phyloP scores from a whole-genome alignment of 148 eudicot genomes.

The Silene conica region DNA sequence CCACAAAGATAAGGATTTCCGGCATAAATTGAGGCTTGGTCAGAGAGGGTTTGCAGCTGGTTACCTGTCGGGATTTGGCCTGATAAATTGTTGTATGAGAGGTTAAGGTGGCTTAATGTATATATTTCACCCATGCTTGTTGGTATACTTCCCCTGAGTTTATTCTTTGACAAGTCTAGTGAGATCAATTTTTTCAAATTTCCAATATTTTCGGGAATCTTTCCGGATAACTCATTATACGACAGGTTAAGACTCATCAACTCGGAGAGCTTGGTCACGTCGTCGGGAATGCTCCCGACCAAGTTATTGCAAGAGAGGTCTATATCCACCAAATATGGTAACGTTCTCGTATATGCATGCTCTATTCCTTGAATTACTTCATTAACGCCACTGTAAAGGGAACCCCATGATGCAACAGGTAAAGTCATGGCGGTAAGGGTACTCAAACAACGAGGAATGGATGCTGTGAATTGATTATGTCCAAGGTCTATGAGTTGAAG shows the following conservation, averaged over 20 bases:
- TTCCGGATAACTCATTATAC: conserved; percentile 13
- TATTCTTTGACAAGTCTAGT: too few relatives aligned
- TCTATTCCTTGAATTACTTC: conserved; percentile 20
- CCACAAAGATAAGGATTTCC: too few relatives aligned
- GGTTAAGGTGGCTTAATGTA: too few relatives aligned
- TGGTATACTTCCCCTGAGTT: too few relatives aligned
- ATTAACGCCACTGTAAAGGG: background rate
- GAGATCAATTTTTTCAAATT: too few relatives aligned
- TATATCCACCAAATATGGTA: conserved; percentile 14
- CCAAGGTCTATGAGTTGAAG: conserved; percentile 16
- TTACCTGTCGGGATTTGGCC: too few relatives aligned
- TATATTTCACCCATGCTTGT: too few relatives aligned
- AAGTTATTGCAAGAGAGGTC: background rate
- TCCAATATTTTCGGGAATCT: too few relatives aligned
- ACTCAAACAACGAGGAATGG: conserved; percentile 4
- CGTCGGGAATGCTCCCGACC: conserved; percentile 18
- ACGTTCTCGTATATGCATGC: conserved; percentile 5
- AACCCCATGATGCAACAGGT: too few relatives aligned
- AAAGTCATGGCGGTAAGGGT: background rate
- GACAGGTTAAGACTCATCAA: conserved; percentile 23
- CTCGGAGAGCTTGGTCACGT: conserved; percentile 9
- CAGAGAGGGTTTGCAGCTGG: too few relatives aligned
- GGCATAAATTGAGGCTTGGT: too few relatives aligned
- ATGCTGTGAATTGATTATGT: background rate
- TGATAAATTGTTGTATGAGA: too few relatives aligned